phyloP scores from a whole-genome alignment of 2,329 filamentous ascomycete genomes.

The Aspergillus ochraceoroseus region DNA sequence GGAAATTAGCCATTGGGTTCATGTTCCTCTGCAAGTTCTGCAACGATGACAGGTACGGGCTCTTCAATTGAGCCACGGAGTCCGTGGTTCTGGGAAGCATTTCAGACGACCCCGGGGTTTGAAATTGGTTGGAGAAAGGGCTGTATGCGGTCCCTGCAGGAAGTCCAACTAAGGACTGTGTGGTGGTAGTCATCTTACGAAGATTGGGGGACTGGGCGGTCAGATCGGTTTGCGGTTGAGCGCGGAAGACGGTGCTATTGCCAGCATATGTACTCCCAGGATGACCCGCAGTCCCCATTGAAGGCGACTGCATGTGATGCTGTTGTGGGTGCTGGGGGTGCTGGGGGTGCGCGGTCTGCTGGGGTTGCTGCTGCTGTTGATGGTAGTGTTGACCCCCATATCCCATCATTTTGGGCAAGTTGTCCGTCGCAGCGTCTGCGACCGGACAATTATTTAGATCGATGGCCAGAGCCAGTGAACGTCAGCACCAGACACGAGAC shows the following conservation, averaged over 20 bases:
- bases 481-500: slow-evolving; percentile 8
- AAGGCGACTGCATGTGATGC: slow-evolving; percentile 32
- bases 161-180: slow-evolving; percentile 30
- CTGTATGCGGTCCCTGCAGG: slow-evolving; percentile 27
- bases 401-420: slow-evolving; percentile 33
- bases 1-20: slow-evolving; percentile 31
- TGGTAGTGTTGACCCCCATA: slow-evolving; percentile 33
- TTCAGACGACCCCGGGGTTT: slow-evolving; percentile 28
- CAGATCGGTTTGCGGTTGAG: slow-evolving; percentile 27
- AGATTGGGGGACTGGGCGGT: slow-evolving; percentile 29
- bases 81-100: slow-evolving; percentile 28
- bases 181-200: slow-evolving; percentile 33
- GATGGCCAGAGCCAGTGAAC: slow-evolving; percentile 5
- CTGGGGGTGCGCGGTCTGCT: slow-evolving; percentile 24
- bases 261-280: slow-evolving; percentile 25
- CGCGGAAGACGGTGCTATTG: slow-evolving; percentile 28
- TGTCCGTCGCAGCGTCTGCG: neutral
- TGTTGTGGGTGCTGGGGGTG: slow-evolving; percentile 25
- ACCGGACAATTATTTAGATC: neutral
- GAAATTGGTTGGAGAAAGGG: slow-evolving; percentile 29
- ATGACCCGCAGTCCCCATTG: slow-evolving; percentile 24
- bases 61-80: slow-evolving; percentile 25
- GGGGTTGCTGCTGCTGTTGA: slow-evolving; percentile 25
- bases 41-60: slow-evolving; percentile 24
- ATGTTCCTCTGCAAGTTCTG: slow-evolving; percentile 31